These are phyloP conservation scores for Pythium insidiosum DNA, from an alignment of 352 stramenopile species.

Conservation along the genomic window DNA sequence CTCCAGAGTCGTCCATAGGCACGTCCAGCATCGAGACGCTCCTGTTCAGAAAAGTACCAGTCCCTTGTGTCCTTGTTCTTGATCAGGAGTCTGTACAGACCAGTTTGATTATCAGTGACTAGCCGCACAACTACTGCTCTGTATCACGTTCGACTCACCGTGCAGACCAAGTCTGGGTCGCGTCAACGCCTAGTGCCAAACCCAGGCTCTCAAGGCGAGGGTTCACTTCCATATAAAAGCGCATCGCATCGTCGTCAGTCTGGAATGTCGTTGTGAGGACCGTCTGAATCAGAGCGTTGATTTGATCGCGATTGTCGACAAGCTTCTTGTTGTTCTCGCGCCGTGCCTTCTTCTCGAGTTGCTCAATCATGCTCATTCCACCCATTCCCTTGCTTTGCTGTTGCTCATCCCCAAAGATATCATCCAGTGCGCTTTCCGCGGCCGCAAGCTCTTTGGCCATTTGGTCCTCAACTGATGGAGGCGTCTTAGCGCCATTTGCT, in stretches of 20 bases:
- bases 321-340: slow-evolving; percentile 86
- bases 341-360: slow-evolving; percentile 80
- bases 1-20: slow-evolving; percentile 73
- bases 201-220: slow-evolving; percentile 60
- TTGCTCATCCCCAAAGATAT: slow-evolving; percentile 82
- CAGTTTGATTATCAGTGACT: not conserved
- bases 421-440: slow-evolving; percentile 70
- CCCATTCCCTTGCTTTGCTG: slow-evolving; percentile 45
- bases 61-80: slow-evolving; percentile 86
- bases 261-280: slow-evolving; percentile 39
- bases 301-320: slow-evolving; percentile 55
- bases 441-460: slow-evolving; percentile 77
- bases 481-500: not conserved
- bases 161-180: slow-evolving; percentile 76
- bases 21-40: slow-evolving; percentile 67
- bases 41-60: slow-evolving; percentile 79
- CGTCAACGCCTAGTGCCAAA: slow-evolving; percentile 54
- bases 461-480: slow-evolving; percentile 66
- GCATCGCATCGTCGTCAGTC: slow-evolving; percentile 62
- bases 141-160: slow-evolving; percentile 15
- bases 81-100: slow-evolving; percentile 46
- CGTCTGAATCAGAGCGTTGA: slow-evolving; percentile 49
- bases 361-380: slow-evolving; percentile 85
- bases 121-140: no score
- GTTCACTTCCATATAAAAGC: slow-evolving; percentile 45